Conservation (phyloP, 2,329 filamentous ascomycete species). For the Aspergillus sp. region DNA sequence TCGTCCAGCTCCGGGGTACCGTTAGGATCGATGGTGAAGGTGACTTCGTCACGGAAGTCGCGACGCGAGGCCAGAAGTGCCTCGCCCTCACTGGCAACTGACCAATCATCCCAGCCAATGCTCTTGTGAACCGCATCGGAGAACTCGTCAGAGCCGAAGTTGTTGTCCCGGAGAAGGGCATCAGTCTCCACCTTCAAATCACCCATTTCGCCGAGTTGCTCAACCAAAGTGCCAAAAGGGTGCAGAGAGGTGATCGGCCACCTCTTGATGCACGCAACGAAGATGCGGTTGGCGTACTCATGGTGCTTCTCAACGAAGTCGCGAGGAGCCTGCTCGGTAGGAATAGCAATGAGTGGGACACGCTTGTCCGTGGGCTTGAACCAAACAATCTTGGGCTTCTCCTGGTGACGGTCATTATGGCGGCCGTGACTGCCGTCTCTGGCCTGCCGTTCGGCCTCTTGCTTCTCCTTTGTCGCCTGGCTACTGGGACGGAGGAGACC, state of each 20-base stretch:
- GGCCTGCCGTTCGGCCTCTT: slow-evolving; percentile 90
- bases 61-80: slow-evolving; percentile 65
- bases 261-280: slow-evolving; percentile 97
- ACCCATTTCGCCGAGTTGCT: slow-evolving; percentile 95
- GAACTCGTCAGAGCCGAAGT: slow-evolving; percentile 96
- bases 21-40: slow-evolving; percentile 88
- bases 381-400: slow-evolving; percentile 99
- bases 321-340: slow-evolving; percentile 91
- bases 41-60: slow-evolving; percentile 81
- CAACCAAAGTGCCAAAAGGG: slow-evolving; percentile 93
- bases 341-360: slow-evolving; percentile 94
- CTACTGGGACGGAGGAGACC: slow-evolving; percentile 91
- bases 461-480: slow-evolving; percentile 98
- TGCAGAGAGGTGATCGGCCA: slow-evolving; percentile 99
- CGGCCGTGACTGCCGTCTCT: slow-evolving; percentile 71
- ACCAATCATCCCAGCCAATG: slow-evolving; percentile 88
- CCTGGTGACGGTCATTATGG: slow-evolving; percentile 73
- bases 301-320: slow-evolving; percentile 99
- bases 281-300: slow-evolving; percentile 95
- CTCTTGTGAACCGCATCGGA: slow-evolving; percentile 92
- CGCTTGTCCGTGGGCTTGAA: slow-evolving; percentile 99
- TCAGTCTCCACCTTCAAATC: slow-evolving; percentile 97
- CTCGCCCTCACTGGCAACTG: slow-evolving; percentile 74
- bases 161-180: slow-evolving; percentile 93
- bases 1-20: slow-evolving; percentile 84